Evolutionary conservation across 1,284 basidiomycete genomes (phyloP), one percentile per base, ranked within the genome.

Genomic region (Cystobasidium sp.): DNA sequence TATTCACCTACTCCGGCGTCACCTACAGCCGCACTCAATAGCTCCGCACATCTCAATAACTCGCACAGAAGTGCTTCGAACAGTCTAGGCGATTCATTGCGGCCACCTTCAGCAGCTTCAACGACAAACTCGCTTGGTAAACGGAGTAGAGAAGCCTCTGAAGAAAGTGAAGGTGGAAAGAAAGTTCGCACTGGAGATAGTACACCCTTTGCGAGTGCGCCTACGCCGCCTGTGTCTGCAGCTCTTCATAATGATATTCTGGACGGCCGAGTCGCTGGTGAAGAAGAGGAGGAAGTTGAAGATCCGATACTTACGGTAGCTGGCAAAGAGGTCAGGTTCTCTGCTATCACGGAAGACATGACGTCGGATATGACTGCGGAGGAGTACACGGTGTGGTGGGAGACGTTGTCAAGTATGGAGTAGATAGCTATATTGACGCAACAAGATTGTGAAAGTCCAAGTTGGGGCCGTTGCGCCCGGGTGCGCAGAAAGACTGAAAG

Each of bases 291-390:
- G 8, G 62, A 73, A n/a, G 81, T 75, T 46, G 86, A 88, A 68
- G 88, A 89, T 77, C 88, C 89, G 24, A 82, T 87, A 46, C 87
- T 90, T 22, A 80, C 51, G 88, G 75, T 75, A 56, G 51, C 55
- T 91, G 91, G 91, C n/a, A 82, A 84, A 70, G 85, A 87, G 6
- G 87, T 90, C 75, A 84, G 86, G 16, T 89, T 89, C 80, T 90
- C 89, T n/a, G 83, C 86, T 76, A 86, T 92, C 62, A 91, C 89
- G 10, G 91, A 92, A 79, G 91, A 91, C 78, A 88, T 92, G 78
- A 89, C 92, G 78, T 90, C 91, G 65, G 80, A 88, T 79, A 92
- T 92, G 91, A 91, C 90, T 10, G 88, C 90, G 8, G 91, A 92
- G 68, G 91, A 92, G 81, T 92, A 92, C 58, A 59, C 56, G n/a